Percentiles rank a stretch among this genome's conserved stretches.
These are phyloP conservation scores for Thalia dealbata DNA, from an alignment of 176 grass and related monocot species.

Conservation along the genomic window DNA sequence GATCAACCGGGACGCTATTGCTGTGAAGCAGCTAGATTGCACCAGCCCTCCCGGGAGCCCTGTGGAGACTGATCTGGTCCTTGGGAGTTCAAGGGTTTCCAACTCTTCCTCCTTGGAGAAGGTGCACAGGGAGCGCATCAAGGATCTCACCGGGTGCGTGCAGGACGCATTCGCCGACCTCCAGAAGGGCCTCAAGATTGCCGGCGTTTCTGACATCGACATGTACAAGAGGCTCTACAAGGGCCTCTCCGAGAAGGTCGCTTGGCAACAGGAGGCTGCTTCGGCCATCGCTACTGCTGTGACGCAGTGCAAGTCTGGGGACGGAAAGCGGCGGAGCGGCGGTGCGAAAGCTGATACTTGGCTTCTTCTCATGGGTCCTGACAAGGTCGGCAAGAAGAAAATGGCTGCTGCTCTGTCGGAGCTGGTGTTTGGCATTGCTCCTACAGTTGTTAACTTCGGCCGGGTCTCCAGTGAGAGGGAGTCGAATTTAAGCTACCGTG, in stretches of 20 bases:
- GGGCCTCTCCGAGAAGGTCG: conserved; percentile 67
- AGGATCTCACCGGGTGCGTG: background rate
- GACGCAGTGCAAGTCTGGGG: conserved; percentile 62
- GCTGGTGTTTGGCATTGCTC: conserved; percentile 32
- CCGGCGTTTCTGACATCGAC: conserved; percentile 66
- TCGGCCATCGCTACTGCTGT: conserved; percentile 72
- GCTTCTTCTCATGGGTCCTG: conserved; percentile 85
- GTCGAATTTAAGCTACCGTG: conserved; percentile 39
- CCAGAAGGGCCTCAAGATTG: conserved; percentile 56
- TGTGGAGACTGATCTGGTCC: conserved; percentile 80
- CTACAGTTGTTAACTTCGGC: conserved; percentile 40
- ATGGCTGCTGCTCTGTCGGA: conserved; percentile 71
- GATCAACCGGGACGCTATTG: conserved; percentile 28
- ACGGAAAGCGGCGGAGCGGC: conserved; percentile 38
- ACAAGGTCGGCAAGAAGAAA: conserved; percentile 81
- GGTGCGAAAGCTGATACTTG: conserved; percentile 65
- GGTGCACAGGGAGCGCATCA: conserved; percentile 15
- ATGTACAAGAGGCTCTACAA: conserved; percentile 82
- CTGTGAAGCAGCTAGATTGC: conserved; percentile 22
- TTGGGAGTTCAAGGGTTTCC: conserved; percentile 26
- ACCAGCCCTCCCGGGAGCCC: conserved; percentile 51
- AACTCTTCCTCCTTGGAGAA: conserved; percentile 34
- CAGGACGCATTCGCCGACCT: conserved; percentile 32
- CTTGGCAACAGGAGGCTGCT: conserved; percentile 82
- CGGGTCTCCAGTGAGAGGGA: conserved; percentile 19